These are phyloP conservation scores for Jamesozyma gamospora DNA, from an alignment of 805 yeast genomes.

Conservation along the genomic window DNA sequence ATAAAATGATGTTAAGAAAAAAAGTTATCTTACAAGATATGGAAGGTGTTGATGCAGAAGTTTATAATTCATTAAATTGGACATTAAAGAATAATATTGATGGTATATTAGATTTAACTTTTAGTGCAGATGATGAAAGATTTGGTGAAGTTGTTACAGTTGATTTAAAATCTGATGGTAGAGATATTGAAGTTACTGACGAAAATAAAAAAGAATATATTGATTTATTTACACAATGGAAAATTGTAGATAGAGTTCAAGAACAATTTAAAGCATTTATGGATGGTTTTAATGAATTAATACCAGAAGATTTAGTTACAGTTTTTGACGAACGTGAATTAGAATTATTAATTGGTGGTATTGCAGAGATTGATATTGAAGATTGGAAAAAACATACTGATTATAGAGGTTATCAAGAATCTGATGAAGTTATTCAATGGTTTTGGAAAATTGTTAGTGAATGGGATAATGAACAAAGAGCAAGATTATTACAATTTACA, in stretches of 20 bases:
- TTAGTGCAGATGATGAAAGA: conserved; percentile 83
- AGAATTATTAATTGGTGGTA: conserved; percentile 94
- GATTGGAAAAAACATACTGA: conserved; percentile 99
- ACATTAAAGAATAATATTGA: conserved; percentile 90
- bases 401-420: conserved; percentile 94
- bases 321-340: conserved; percentile 97
- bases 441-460: conserved; percentile 90
- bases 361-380: conserved; percentile 93
- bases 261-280: conserved; percentile 94
- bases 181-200: conserved; percentile 83
- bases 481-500: conserved; percentile 89
- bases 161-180: conserved; percentile 84
- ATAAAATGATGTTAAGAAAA: conserved; percentile 93
- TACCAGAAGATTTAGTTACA: conserved; percentile 91
- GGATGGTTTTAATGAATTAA: conserved; percentile 94
- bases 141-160: conserved; percentile 87
- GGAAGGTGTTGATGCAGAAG: conserved; percentile 98
- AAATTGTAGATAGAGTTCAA: conserved; percentile 82
- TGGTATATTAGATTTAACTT: conserved; percentile 76
- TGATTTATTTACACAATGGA: conserved; percentile 92
- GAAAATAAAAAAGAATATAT: conserved; percentile 93
- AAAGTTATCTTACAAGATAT: conserved; percentile 91
- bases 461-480: conserved; percentile 96
- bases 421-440: conserved; percentile 96
- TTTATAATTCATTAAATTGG: conserved; percentile 92